Conservation (phyloP, 1,139 yeast species). For the Scheffersomyces parashehatae region DNA sequence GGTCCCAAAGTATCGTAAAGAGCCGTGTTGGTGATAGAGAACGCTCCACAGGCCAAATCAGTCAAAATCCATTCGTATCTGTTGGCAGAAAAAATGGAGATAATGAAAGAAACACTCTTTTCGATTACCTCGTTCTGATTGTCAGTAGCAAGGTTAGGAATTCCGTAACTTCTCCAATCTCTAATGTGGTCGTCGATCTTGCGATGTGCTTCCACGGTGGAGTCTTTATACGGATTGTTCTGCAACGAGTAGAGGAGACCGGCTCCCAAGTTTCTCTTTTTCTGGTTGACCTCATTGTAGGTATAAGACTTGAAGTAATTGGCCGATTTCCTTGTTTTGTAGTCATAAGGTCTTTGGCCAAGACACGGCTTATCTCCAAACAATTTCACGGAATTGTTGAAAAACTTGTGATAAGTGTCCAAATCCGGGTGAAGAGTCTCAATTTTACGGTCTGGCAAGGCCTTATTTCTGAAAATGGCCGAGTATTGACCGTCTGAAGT, state of each 20-base stretch:
- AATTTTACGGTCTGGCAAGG: conserved; percentile 6
- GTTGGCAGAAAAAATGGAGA: conserved; percentile 36
- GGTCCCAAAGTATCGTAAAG: conserved; percentile 44
- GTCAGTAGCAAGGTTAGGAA: conserved; percentile 3
- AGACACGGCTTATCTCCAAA: conserved; percentile 28
- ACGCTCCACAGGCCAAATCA: conserved; percentile 39
- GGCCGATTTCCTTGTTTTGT: conserved; percentile 22
- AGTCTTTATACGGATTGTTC: conserved; percentile 28
- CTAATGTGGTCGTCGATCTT: not conserved
- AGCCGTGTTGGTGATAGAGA: conserved; percentile 38
- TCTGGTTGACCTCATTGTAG: conserved; percentile 21
- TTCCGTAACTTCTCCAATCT: not conserved
- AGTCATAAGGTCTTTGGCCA: conserved; percentile 32
- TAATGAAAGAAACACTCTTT: conserved; percentile 27
- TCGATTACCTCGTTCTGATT: conserved; percentile 11
- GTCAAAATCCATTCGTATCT: conserved; percentile 41
- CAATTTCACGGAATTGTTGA: conserved; percentile 21
- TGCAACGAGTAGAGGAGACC: conserved; percentile 34
- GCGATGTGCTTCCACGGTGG: conserved; percentile 25
- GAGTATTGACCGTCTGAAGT: conserved; percentile 4
- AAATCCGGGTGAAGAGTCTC: conserved; percentile 18
- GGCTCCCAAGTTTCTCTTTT: conserved; percentile 28
- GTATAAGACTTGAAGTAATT: conserved; percentile 19
- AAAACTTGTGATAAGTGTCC: conserved; percentile 29
- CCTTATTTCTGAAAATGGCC: conserved; percentile 11